These are phyloP conservation scores for Cladosporium oxysporum DNA, from an alignment of 2,329 filamentous ascomycete genomes.

Conservation along the genomic window DNA sequence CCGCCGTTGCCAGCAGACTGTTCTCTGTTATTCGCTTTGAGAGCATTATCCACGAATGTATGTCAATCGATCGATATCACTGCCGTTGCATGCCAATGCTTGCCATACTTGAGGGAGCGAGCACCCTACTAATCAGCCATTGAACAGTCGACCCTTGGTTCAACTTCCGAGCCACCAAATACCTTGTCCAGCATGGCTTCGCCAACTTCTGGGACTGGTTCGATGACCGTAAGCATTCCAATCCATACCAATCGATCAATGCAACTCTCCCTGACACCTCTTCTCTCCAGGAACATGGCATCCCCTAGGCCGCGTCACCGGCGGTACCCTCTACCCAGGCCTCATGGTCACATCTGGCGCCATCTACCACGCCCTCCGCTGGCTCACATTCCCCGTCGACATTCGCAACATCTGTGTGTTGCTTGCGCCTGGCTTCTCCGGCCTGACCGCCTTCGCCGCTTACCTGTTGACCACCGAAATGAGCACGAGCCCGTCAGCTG, in stretches of 20 bases:
- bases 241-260: background rate
- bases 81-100: background rate
- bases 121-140: slow-evolving; percentile 18
- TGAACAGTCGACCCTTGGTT: slow-evolving; percentile 95
- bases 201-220: slow-evolving; percentile 99
- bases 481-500: slow-evolving; percentile 91
- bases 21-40: slow-evolving; percentile 99
- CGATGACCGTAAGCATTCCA: slow-evolving; percentile 73
- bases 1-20: slow-evolving; percentile 87
- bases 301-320: slow-evolving; percentile 94
- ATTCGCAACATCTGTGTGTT: slow-evolving; percentile 99
- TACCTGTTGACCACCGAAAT: slow-evolving; percentile 98
- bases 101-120: background rate
- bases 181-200: slow-evolving; percentile 94
- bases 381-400: slow-evolving; percentile 88
- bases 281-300: slow-evolving; percentile 79
- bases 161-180: slow-evolving; percentile 98
- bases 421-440: slow-evolving; percentile 90
- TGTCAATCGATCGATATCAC: background rate
- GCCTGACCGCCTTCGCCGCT: slow-evolving; percentile 85
- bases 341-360: slow-evolving; percentile 98
- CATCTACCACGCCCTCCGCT: slow-evolving; percentile 91
- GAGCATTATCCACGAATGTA: slow-evolving; percentile 99
- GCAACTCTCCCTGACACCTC: slow-evolving; percentile 1
- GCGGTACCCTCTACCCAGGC: slow-evolving; percentile 96